Evolutionary conservation across 1,139 yeast genomes (phyloP).

Genomic region (Lizanozyma gosingica): DNA sequence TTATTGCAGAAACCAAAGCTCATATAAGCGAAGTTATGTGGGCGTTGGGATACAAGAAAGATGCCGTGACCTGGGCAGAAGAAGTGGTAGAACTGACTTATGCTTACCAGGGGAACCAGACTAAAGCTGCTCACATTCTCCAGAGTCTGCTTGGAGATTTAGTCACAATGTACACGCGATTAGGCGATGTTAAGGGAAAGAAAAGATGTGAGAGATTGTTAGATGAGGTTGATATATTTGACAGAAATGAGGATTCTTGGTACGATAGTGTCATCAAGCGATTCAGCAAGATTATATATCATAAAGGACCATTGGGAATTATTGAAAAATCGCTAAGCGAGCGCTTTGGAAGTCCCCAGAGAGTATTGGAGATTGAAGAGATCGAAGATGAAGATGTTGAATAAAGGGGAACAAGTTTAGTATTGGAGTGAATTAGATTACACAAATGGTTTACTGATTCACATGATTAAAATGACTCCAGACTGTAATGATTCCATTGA

Average conservation of each 20-base stretch:
- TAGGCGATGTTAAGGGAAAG: constrained; percentile 17
- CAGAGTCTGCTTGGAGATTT: constrained; percentile 9
- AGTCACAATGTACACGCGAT: constrained; percentile 21
- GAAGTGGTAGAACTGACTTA: constrained; percentile 17
- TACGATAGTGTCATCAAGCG: constrained; percentile 26
- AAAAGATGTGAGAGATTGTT: constrained; percentile 22
- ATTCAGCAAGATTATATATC: constrained; percentile 31
- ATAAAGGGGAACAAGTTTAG: no score
- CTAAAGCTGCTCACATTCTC: neutral
- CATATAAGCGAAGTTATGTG: constrained; percentile 62
- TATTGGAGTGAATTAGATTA: no score
- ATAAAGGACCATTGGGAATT: constrained; percentile 36
- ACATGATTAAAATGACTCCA: no score
- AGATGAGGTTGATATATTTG: constrained; percentile 14
- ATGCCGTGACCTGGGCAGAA: constrained; percentile 59
- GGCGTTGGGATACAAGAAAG: constrained; percentile 42
- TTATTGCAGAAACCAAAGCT: constrained; percentile 21
- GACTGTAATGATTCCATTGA: no score
- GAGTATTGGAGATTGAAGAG: constrained; percentile 32
- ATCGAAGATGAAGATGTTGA: constrained; percentile 36
- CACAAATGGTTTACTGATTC: no score
- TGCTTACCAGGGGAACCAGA: neutral
- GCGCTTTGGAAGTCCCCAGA: constrained; percentile 28
- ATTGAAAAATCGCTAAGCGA: constrained; percentile 33
- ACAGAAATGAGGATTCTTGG: constrained; percentile 19